Conservation (phyloP, 208 protist species). For the Leishmania lainsoni region DNA sequence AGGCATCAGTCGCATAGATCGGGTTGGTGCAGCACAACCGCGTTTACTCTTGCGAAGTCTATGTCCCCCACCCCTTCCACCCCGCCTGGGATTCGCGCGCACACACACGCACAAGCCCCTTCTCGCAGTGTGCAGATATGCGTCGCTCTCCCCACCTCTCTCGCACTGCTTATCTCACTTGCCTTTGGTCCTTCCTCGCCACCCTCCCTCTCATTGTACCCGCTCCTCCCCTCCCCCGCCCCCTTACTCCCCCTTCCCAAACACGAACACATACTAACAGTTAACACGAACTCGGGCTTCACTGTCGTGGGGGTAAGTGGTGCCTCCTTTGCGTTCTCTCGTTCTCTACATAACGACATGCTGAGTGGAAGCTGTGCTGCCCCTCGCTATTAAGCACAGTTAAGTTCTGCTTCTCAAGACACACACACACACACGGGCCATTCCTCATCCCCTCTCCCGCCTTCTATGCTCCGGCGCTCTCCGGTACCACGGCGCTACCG, state of each 20-base stretch:
- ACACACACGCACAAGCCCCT: not conserved
- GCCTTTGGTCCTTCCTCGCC: too few species aligned
- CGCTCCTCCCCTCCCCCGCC: too few species aligned
- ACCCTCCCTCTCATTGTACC: too few species aligned
- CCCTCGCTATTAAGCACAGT: not conserved
- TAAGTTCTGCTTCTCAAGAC: too few species aligned
- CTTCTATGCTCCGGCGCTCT: slow-evolving; percentile 44
- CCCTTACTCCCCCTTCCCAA: not conserved
- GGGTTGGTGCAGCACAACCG: not conserved
- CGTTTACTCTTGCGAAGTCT: not conserved
- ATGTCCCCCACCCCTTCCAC: not conserved
- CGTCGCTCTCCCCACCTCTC: too few species aligned
- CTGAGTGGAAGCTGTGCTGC: too few species aligned
- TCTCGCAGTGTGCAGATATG: too few species aligned
- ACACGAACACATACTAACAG: not conserved
- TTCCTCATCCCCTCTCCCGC: not conserved
- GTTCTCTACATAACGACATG: too few species aligned
- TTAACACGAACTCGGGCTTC: not conserved
- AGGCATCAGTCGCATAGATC: not conserved
- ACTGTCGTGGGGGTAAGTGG: not conserved
- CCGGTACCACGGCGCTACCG: slow-evolving; percentile 46
- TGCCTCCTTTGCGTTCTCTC: too few species aligned
- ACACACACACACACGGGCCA: not conserved
- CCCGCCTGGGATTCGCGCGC: not conserved
- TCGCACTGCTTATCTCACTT: too few species aligned